These are phyloP conservation scores for Leccinum pellstonianum DNA, from an alignment of 768 basidiomycete genomes.

Conservation along the genomic window DNA sequence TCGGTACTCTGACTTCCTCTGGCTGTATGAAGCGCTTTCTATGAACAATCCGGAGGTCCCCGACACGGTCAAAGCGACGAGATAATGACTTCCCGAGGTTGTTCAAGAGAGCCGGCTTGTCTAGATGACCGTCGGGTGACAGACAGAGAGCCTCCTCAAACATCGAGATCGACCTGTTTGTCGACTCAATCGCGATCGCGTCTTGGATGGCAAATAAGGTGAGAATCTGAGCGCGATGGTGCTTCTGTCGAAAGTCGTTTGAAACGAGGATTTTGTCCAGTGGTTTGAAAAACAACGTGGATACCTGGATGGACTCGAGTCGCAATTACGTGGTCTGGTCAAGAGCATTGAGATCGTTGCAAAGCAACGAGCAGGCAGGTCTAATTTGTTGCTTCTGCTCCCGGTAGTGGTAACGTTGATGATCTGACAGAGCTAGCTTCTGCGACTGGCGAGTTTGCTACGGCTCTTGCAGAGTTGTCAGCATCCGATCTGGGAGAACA, in stretches of 20 bases:
- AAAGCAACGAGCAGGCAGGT: slow-evolving; percentile 71
- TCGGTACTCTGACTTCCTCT: slow-evolving; percentile 97
- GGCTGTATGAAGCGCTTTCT: slow-evolving; percentile 89
- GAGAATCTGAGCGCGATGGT: slow-evolving; percentile 60
- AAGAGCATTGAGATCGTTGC: slow-evolving; percentile 86
- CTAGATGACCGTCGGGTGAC: no score
- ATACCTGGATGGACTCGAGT: slow-evolving; percentile 87
- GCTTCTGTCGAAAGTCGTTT: not conserved
- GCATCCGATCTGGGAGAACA: slow-evolving; percentile 73
- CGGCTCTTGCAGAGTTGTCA: slow-evolving; percentile 66
- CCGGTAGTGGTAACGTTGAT: not conserved
- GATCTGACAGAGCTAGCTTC: slow-evolving; percentile 56
- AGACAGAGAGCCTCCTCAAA: no score
- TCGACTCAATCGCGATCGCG: no score
- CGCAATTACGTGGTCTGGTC: slow-evolving; percentile 81
- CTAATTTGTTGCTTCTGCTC: not conserved
- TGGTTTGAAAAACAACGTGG: slow-evolving; percentile 91
- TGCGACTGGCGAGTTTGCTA: slow-evolving; percentile 78
- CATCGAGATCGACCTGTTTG: no score
- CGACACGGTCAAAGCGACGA: no score
- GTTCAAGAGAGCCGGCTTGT: slow-evolving; percentile 55
- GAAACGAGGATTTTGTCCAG: slow-evolving; percentile 36
- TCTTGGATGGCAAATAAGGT: slow-evolving; percentile 37
- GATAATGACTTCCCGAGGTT: slow-evolving; percentile 51
- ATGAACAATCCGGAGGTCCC: slow-evolving; percentile 68